Evolutionary conservation across 495 filamentous ascomycete species (phyloP).

Genomic region (Ascobolus immersus): DNA sequence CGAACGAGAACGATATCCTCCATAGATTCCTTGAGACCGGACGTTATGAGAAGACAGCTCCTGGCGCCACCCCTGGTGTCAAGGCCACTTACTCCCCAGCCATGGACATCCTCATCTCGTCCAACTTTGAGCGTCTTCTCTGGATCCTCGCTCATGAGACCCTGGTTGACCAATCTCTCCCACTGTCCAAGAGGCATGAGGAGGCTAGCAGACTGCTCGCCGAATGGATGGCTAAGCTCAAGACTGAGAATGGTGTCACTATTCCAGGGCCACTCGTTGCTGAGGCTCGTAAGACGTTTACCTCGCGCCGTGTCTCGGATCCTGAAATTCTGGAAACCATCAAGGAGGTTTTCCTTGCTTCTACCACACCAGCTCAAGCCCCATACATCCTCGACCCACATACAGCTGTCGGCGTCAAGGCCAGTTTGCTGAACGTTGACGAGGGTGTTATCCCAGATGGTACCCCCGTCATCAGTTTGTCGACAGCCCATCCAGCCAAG

Average conservation of each 20-base stretch:
- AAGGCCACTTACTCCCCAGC: constrained; percentile 75
- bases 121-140: constrained; percentile 89
- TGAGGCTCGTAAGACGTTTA: constrained; percentile 40
- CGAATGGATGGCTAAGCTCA: constrained; percentile 49
- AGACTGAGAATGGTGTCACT: constrained; percentile 52
- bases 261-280: constrained; percentile 42
- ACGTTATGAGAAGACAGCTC: constrained; percentile 50
- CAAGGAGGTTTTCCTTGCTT: constrained; percentile 37
- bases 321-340: constrained; percentile 52
- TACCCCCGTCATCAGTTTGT: constrained; percentile 47
- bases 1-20: constrained; percentile 81
- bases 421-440: constrained; percentile 35
- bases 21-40: constrained; percentile 65
- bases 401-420: constrained; percentile 60
- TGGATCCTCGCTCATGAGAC: constrained; percentile 66
- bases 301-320: constrained; percentile 62
- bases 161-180: no score
- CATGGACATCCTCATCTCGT: constrained; percentile 89
- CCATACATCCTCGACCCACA: constrained; percentile 80
- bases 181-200: constrained; percentile 13
- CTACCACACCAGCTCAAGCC: constrained; percentile 14
- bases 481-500: constrained; percentile 86
- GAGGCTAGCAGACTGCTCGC: constrained; percentile 28
- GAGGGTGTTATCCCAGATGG: constrained; percentile 12
- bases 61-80: constrained; percentile 40